phyloP scores from a whole-genome alignment of 2,329 filamentous ascomycete genomes.

The Fusarium sublunatum region DNA sequence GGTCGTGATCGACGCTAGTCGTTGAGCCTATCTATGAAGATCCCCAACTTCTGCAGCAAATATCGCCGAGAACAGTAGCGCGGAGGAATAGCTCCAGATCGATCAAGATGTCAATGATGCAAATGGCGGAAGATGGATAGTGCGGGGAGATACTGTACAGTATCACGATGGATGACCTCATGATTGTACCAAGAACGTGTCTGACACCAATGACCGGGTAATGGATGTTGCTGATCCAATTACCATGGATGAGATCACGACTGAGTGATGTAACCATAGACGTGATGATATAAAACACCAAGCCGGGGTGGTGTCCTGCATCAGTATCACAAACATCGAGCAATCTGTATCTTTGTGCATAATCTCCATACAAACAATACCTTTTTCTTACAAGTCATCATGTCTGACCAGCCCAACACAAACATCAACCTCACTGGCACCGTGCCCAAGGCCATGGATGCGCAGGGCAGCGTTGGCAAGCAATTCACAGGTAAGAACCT shows the following conservation, averaged over 20 bases:
- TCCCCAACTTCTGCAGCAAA: no score
- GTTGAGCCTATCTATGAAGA: no score
- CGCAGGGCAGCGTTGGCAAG: constrained; percentile 63
- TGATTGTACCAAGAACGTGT: no score
- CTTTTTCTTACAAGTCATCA: not conserved
- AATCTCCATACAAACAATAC: not conserved
- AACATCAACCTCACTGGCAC: constrained; percentile 7
- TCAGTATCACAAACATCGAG: not conserved
- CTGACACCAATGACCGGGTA: not conserved
- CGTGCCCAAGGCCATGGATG: constrained; percentile 59
- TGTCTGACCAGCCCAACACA: constrained; percentile 32
- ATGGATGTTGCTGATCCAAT: constrained; percentile 4
- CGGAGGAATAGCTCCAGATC: no score
- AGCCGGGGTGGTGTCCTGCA: not conserved
- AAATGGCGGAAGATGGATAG: not conserved
- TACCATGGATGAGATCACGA: constrained; percentile 6
- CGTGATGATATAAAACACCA: constrained; percentile 2
- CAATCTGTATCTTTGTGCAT: not conserved
- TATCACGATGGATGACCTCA: constrained; percentile 13
- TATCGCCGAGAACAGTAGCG: no score
- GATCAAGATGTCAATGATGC: not conserved
- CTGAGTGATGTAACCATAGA: constrained; percentile 10
- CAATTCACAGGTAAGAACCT: constrained; percentile 67
- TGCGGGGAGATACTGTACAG: not conserved
- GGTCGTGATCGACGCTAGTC: no score